Base-by-base conservation (phyloP, 768 basidiomycete genomes). In the Trametes gibbosa region DNA sequence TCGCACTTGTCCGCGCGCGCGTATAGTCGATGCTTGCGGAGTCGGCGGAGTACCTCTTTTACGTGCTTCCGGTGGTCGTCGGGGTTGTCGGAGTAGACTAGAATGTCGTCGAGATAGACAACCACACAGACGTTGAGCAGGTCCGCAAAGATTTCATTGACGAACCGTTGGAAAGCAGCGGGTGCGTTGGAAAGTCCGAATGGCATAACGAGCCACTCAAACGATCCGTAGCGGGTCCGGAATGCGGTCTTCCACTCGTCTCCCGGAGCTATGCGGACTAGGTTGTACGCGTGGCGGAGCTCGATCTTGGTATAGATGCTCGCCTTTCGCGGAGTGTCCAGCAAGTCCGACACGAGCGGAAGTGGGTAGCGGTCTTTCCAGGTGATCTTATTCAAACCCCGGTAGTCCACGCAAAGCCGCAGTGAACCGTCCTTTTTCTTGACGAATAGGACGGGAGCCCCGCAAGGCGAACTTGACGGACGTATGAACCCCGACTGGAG, bases 191-290 rank as follows among this genome's bases (percentile, higher is more conserved):
- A 54, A 16, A 68, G 61, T 14, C 63, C 68, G 19, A 70, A 67
- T 0, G 69, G 69, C 69, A 73, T 71, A n/a, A 73, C 68, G 5
- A 61, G 46, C 51, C 56, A 70, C 49, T 73, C 65, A 50, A 66
- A 75, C 14, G 59, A 67, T n/a, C 75, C 72, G 56, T 74, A 73
- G 59, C 66, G 62, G 14, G 66, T 72, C 5, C 62, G 41, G 66
- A 77, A 77, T 0, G 71, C 72, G 2, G 72, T 75, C 55, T 75
- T 75, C 67, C 68, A 69, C 48, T 73, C 69, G 51, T 73, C 61
- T 2, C 70, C 70, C 5, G 59, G 51, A 8, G 61, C 60, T 29
- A 76, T 74, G 1, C 73, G 58, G 23, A 79, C 64, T 16, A 75
- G 73, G 63, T 79, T 73, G 59, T 73, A 79, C 0, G 72, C 76